Base-by-base conservation (phyloP, 164 flowering plant genomes). In the Hamamelis virginiana region DNA sequence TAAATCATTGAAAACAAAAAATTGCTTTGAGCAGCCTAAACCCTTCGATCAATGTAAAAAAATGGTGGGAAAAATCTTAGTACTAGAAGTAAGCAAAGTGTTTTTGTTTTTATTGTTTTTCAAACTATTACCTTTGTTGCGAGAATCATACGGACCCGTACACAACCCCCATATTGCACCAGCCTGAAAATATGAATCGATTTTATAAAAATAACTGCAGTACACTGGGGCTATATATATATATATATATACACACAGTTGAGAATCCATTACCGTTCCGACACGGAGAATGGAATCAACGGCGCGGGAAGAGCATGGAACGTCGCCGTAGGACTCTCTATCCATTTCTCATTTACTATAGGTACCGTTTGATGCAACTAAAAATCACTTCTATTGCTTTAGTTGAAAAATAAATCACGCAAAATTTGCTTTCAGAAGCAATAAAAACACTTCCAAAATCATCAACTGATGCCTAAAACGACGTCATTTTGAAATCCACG, bases 131-230 rank as follows among this genome's bases (percentile, higher is more conserved):
- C 97, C 96, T 70, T 48, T 55, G 66, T 81, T 84, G 52, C 70
- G 78, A 70, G 91, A 89, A 28, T 85, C 83, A 27, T 82, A 79
- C 0, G 91, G 88, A 33, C 85, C 91, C 4, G 72, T 3, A 69
- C 88, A 90, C 1, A 80, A 72, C 0, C 96, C 96, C 92, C 91
- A 92, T 19, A 88, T 74, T 9, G 85, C 74, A 60, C 97, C 97
- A 4, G 90, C 91, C 97, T 90, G 79, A 78, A 78, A 70, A 16
- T n/a, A n/a, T 28, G n/a, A 48, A 46, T 38, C 15, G 2, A 11
- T 13, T 4, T 25, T 23, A 47, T 3, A 28, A 46, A 62, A 41
- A 33, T 26, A 46, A 64, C 26, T 43, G 6, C 6, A 21, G 1
- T 8, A 18, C 23, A 10, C 45, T 43, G 28, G 9, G 2, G 8